Base-by-base conservation (phyloP, 139 green algal genomes). In the Desmodesmus armatus region DNA sequence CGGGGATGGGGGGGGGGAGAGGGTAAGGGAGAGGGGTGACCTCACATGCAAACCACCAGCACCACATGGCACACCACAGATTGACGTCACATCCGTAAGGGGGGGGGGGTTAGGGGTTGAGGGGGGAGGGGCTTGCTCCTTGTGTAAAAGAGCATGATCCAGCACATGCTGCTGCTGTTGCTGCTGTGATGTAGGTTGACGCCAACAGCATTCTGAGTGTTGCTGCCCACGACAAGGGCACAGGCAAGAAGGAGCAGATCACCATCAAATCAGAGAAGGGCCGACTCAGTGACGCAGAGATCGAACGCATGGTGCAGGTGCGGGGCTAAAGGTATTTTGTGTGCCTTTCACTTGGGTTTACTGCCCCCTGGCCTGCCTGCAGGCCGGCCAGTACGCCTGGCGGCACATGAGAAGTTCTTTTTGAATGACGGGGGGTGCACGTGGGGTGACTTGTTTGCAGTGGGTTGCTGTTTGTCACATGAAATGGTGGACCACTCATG, bases 351-450 rank as follows among this genome's bases (percentile, higher is more conserved):
- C 51, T 13, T 17, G 13, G 51, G 15, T 62, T 13, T 17, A 62
- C 17, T 13, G 15, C 17, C 15, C 51, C 51, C 15, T 17, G 15
- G 99, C 90, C 96, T 99, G 78, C 97, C 99, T 78, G 97, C 97
- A 85, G 99, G 99, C 89, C 97, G 97, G 84, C 99, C 99, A 83
- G 91, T 99, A 25, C 99, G 99, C 85, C 94, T 99, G 63, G 96
- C 93, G 23, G 97, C 97, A 3, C 96, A 98, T 92, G 97, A 99
- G 87, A 98, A 98, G n/a, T n/a, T n/a, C n/a, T n/a, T n/a, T n/a
- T n/a, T n/a, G n/a, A n/a, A n/a, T n/a, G n/a, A n/a, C n/a, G n/a
- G n/a, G n/a, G n/a, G n/a, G n/a, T n/a, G n/a, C n/a, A n/a, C n/a
- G n/a, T n/a, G n/a, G n/a, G n/a, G n/a, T n/a, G n/a, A n/a, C n/a